Evolutionary conservation across 306 rosid species (phyloP).

Genomic region (Canavalia gladiata): DNA sequence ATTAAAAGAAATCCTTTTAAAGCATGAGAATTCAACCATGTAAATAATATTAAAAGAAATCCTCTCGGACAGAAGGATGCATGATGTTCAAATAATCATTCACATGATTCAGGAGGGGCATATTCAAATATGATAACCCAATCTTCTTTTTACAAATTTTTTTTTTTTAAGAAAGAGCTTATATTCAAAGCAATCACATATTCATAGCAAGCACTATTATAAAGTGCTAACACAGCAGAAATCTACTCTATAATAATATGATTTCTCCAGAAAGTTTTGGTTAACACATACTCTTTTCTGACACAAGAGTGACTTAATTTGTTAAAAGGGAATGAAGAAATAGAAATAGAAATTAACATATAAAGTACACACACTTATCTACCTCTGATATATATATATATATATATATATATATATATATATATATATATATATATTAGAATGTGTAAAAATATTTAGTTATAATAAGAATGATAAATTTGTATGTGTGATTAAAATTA

Average conservation of each 20-base stretch:
- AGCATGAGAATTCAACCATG: no score
- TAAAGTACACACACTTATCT: no score
- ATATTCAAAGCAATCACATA: constrained; percentile 27
- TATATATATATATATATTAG: no score
- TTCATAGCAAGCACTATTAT: constrained; percentile 1
- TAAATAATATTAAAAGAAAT: background rate
- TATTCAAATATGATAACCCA: background rate
- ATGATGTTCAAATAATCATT: background rate
- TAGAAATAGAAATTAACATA: background rate
- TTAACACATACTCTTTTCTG: background rate
- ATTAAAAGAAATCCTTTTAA: no score
- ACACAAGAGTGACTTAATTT: background rate
- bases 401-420: no score
- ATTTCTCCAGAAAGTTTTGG: background rate
- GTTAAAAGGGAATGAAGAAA: background rate
- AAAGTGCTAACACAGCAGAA: background rate
- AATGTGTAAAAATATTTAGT: no score
- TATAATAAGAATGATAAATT: no score
- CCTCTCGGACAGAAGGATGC: background rate
- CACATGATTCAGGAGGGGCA: background rate
- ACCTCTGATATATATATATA: no score
- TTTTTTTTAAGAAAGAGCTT: background rate
- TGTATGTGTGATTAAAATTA: no score
- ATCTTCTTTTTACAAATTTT: background rate
- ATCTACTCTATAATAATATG: background rate